Base-by-base conservation (phyloP, 257 asterid species). In the Solanum tarapatanum region DNA sequence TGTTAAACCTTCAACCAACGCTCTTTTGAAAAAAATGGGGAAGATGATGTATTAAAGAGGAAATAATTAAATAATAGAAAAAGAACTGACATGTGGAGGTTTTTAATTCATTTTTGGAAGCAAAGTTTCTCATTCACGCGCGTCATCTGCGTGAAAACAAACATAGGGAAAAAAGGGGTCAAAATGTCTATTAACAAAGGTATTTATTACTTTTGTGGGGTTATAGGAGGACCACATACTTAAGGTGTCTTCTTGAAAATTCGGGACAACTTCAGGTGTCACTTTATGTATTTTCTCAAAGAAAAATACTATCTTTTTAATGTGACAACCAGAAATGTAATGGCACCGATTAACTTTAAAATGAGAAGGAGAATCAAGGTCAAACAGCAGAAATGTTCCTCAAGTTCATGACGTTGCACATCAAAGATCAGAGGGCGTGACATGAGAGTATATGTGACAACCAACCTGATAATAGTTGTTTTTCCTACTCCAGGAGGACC, bases 401-500 rank as follows among this genome's bases (percentile, higher is more conserved):
- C 69, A 48, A 51, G 28, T 17, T 48, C 85, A 48, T 28, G 85
- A 13, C 24, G 17, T 28, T 82, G 69, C 69, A 10, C 69, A 82
- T 82, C 26, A 82, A 82, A 82, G 30, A 30, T 82, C 85, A 48
- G 39, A 82, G 7, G 73, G 35, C 16, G 23, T 86, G 76, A 73
- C n/a, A 55, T 37, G 79, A 48, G 41, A 13, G 83, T 4, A 28
- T 1, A 35, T 45, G 17, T 8, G 32, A n/a, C 6, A 8, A 84
- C 87, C 86, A 39, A 96, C 99, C 99, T 96, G 93, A 96, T 96
- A 87, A 96, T 95, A 70, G 98, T 96, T 75, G 99, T 96, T 92
- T 96, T 96, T 12, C 99, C 99, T 85, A 96, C 99, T 75, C 99
- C 98, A 33, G 99, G 99, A 87, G 98, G 98, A 77, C 98, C 98